These are phyloP conservation scores for Neocucurbitaria cava DNA, from an alignment of 2,329 filamentous ascomycete species.

Conservation along the genomic window DNA sequence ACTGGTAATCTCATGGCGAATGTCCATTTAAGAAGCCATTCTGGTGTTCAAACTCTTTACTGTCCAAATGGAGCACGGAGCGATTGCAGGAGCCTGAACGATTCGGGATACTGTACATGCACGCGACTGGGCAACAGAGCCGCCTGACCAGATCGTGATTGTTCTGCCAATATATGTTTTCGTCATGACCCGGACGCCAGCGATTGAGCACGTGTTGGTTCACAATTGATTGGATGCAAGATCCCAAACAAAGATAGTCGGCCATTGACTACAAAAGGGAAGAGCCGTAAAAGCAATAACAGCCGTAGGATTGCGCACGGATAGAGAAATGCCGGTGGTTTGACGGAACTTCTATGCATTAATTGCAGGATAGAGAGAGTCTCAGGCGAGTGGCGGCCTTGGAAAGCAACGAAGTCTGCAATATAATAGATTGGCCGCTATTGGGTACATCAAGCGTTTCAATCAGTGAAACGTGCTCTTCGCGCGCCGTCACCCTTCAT, in stretches of 20 bases:
- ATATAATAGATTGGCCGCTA: conserved; percentile 44
- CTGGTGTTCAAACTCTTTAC: conserved; percentile 6
- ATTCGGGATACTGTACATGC: neutral
- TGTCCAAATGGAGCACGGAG: conserved; percentile 38
- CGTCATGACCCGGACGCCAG: neutral
- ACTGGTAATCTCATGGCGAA: conserved; percentile 14
- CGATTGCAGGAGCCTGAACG: neutral
- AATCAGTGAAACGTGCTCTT: conserved; percentile 29
- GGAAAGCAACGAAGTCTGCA: conserved; percentile 19
- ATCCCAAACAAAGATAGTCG: neutral
- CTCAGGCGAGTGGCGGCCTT: conserved; percentile 14
- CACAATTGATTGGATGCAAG: neutral
- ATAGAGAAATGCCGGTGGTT: conserved; percentile 35
- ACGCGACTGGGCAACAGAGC: conserved; percentile 13
- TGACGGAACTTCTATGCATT: conserved; percentile 31
- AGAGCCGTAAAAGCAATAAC: neutral
- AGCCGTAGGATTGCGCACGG: conserved; percentile 3
- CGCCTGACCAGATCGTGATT: conserved; percentile 18
- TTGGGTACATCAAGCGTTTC: conserved; percentile 31
- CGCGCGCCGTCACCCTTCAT: conserved; percentile 22
- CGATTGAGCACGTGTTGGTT: conserved; percentile 24
- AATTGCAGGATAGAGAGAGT: conserved; percentile 28
- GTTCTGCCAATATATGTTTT: conserved; percentile 24
- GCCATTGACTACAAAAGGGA: conserved; percentile 6
- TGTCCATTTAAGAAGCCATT: conserved; percentile 33